These are phyloP conservation scores for Kodamaea alishanica DNA, from an alignment of 1,139 yeast species.

Conservation along the genomic window DNA sequence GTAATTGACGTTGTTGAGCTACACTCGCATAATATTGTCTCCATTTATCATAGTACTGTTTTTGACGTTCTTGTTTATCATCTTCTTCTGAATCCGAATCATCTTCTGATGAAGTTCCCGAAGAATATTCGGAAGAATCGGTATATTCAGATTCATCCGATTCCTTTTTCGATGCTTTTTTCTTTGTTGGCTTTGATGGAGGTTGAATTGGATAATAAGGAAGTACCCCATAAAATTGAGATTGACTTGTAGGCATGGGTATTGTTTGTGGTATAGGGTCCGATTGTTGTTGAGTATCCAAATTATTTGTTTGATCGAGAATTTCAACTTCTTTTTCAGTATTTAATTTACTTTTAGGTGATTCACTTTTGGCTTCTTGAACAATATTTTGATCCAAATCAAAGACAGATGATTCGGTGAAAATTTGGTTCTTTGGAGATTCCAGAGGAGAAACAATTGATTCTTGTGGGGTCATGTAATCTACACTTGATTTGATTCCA, in stretches of 20 bases:
- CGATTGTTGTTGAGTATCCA: background rate
- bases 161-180: constrained; percentile 1
- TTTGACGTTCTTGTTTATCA: constrained; percentile 15
- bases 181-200: background rate
- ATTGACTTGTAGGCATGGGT: background rate
- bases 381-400: no score
- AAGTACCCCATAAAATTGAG: constrained; percentile 3
- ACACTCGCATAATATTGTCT: constrained; percentile 26
- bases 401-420: no score
- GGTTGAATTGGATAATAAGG: constrained; percentile 4
- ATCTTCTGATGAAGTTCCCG: constrained; percentile 15
- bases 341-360: background rate
- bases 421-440: constrained; percentile 2
- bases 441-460: constrained; percentile 3
- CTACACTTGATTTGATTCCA: no score
- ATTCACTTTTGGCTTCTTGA: no score
- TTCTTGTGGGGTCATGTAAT: constrained; percentile 2
- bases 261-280: background rate
- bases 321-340: background rate
- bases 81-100: constrained; percentile 11
- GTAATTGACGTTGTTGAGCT: constrained; percentile 24
- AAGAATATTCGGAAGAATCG: constrained; percentile 12
- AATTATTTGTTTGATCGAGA: background rate
- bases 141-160: constrained; percentile 11
- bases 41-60: constrained; percentile 28